Evolutionary conservation across 345 rosid species (phyloP).

Genomic region (Linum tenue): DNA sequence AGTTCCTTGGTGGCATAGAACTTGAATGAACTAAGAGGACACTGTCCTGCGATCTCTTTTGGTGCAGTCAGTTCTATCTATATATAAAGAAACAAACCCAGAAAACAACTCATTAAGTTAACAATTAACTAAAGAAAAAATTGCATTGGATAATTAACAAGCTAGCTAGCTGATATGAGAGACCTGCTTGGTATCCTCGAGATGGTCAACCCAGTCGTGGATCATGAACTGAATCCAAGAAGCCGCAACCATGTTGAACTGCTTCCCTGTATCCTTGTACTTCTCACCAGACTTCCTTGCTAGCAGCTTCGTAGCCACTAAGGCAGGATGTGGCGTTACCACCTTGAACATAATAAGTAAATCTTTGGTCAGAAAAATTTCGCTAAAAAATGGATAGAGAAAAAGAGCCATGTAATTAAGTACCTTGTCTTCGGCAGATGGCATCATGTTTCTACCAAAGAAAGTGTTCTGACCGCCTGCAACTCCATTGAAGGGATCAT

Average conservation of each 20-base stretch:
- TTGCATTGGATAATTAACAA: too few relatives aligned
- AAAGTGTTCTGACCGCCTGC: slow-evolving; percentile 41
- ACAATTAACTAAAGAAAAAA: too few relatives aligned
- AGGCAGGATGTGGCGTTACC: slow-evolving; percentile 35
- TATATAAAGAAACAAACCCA: too few relatives aligned
- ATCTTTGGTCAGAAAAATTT: too few relatives aligned
- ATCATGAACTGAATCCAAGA: slow-evolving; percentile 67
- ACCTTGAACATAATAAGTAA: slow-evolving; percentile 9
- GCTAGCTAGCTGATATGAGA: background rate
- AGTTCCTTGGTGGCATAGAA: slow-evolving; percentile 42
- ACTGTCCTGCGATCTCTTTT: slow-evolving; percentile 28
- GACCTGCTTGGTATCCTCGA: slow-evolving; percentile 58
- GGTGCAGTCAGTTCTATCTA: slow-evolving; percentile 47
- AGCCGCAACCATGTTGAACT: slow-evolving; percentile 54
- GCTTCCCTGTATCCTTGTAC: slow-evolving; percentile 42
- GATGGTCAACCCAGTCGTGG: slow-evolving; percentile 62
- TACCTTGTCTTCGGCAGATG: slow-evolving; percentile 13
- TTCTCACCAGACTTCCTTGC: slow-evolving; percentile 19
- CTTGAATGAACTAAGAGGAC: slow-evolving; percentile 46
- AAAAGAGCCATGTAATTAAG: too few relatives aligned
- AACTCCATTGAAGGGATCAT: slow-evolving; percentile 42
- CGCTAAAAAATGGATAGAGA: too few relatives aligned
- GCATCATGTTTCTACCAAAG: slow-evolving; percentile 46
- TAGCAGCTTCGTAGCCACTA: slow-evolving; percentile 44
- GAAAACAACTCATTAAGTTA: too few relatives aligned